Evolutionary conservation across 129 eudicot species (phyloP), one percentile per base, ranked within the genome.

Genomic region (Ambrosia trifida): DNA sequence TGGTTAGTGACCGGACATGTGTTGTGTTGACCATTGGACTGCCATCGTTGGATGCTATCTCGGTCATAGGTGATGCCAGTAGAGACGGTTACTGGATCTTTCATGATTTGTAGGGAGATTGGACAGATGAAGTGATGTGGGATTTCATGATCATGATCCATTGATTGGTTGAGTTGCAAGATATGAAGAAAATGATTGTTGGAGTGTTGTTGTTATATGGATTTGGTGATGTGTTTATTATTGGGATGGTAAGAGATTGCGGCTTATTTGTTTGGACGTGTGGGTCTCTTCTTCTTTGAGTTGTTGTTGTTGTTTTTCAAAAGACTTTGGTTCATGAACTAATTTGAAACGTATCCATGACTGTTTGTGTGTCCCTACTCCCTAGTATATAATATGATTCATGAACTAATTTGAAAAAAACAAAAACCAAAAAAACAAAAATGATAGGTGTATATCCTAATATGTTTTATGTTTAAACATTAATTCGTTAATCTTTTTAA

Each of bases 21-120:
- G n/a, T 84, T 64, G 76, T 68, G 71, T 12, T 40, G 66, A 20
- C 62, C 54, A 30, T 58, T 77, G 73, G 40, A 64, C 6, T 86
- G 68, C 96, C 97, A 91, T 2, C 72, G 81, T 57, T 88, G 90
- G 68, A 91, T 88, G 85, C 85, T 80, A 1, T 70, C 83, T 1
- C 97, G 76, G 66, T 88, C 93, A 80, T 91, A 91, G 63, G 97
- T 88, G 65, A 88, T 88, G 11, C 97, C 97, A 53, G 96, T 79
- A 4, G 70, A 20, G 41, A 82, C 65, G 0, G 86, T 91, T 2
- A 91, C 97, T 4, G 97, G 97, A 66, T 91, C 96, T 82, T 84
- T 81, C 97, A 91, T 91, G 74, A 84, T 86, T 66, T 91, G 93
- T n/a, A 91, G 93, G 36, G 97, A 91, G 44, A 91, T 91, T 8